Evolutionary conservation across 441 rosid species (phyloP).

Genomic region (Metrosideros polymorpha): DNA sequence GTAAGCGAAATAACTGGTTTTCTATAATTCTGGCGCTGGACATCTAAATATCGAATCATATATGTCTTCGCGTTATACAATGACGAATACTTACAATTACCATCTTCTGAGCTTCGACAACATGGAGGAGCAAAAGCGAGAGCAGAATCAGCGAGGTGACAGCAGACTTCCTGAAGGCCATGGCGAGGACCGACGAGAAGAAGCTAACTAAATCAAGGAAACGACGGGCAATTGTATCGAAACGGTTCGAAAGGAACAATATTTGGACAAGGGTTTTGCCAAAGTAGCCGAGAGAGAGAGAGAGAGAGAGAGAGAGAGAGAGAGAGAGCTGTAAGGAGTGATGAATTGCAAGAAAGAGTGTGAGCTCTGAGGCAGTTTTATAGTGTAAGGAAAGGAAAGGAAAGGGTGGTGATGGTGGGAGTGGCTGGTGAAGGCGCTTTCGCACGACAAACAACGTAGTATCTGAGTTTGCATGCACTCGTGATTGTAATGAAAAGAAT

Average conservation of each 20-base stretch:
- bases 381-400: neutral
- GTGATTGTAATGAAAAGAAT: neutral
- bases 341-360: neutral
- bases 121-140: slow-evolving; percentile 6
- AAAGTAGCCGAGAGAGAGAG: neutral
- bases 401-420: neutral
- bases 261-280: neutral
- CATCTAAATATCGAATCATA: neutral
- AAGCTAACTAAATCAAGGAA: neutral
- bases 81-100: neutral
- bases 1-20: neutral
- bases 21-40: neutral
- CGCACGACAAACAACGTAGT: neutral
- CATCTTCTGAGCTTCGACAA: neutral
- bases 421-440: neutral
- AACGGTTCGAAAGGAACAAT: neutral
- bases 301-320: neutral
- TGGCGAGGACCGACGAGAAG: neutral
- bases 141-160: neutral
- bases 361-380: neutral
- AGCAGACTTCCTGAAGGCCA: neutral
- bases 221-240: rapidly evolving
- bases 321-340: neutral
- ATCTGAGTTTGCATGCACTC: neutral
- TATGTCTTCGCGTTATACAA: neutral